Percentiles rank a stretch among this genome's conserved stretches.
Conservation (phyloP, 768 basidiomycete genomes). For the Fomitopsis serialis region DNA sequence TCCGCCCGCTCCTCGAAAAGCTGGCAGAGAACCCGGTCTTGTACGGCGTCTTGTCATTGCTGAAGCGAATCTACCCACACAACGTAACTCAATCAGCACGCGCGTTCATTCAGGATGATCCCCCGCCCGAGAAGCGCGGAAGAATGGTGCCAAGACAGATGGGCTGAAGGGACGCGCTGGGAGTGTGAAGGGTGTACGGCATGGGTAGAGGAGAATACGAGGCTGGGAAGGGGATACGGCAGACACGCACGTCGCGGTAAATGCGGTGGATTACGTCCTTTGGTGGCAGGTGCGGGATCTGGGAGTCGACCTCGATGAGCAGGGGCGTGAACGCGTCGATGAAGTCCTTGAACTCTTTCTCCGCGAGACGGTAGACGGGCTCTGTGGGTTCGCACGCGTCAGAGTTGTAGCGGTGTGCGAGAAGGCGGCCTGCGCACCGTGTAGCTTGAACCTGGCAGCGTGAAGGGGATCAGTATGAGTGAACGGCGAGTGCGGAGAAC, state of each 20-base stretch:
- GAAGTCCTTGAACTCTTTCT: conserved; percentile 87
- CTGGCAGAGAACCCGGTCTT: conserved; percentile 77
- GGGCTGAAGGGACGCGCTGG: too few species aligned
- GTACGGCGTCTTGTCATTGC: conserved; percentile 95
- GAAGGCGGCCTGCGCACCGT: conserved; percentile 39
- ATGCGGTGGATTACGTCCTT: conserved; percentile 92
- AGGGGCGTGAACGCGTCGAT: conserved; percentile 64
- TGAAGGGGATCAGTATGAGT: background rate
- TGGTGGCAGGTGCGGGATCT: conserved; percentile 84
- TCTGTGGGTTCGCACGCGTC: conserved; percentile 34
- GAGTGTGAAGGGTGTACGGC: too few species aligned
- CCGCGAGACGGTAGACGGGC: conserved; percentile 74
- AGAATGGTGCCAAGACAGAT: too few species aligned
- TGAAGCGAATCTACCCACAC: conserved; percentile 67
- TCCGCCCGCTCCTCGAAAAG: conserved; percentile 85
- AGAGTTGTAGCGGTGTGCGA: background rate
- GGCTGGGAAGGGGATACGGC: background rate
- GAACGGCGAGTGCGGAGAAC: background rate
- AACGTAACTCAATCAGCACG: background rate
- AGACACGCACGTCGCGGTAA: conserved; percentile 71
- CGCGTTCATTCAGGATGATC: too few species aligned
- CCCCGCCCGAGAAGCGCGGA: too few species aligned
- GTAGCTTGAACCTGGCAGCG: conserved; percentile 68
- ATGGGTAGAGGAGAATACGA: too few species aligned
- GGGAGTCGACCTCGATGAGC: conserved; percentile 67